Evolutionary conservation across 257 asterid genomes (phyloP), one percentile per base, ranked within the genome.

Genomic region (Nicotiana paniculata): DNA sequence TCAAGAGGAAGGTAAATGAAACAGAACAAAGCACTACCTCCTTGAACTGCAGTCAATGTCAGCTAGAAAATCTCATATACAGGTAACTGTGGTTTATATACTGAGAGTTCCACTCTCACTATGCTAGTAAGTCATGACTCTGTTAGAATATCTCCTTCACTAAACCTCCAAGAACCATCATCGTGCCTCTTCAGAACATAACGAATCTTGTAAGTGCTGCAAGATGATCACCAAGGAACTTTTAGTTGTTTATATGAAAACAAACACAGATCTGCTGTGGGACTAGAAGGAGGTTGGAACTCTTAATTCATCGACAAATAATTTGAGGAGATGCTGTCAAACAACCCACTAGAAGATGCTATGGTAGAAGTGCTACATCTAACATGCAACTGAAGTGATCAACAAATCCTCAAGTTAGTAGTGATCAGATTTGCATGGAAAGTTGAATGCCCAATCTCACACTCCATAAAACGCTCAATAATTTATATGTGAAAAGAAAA

Each of bases 121-220:
- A 63, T 46, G 83, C 75, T 80, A 72, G 77, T 21, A 81, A 81
- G 77, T 86, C 92, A 91, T 1, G 86, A 82, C 16, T 92, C 88
- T 77, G 90, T 87, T 82, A 84, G 90, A 85, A 96, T 89, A 82
- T 90, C 92, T 75, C 89, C 90, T 88, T 93, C 91, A 48, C 85
- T 90, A 86, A 96, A 94, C 88, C 90, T 94, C 98, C 99, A 96
- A 5, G 96, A 90, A 69, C 97, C 98, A 79, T 92, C 97, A 6
- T 84, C 90, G 70, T 92, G 95, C 92, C 91, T 93, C 91, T 90
- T 91, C 81, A 94, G 91, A 82, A 82, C 89, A 84, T 96, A 96
- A n/a, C 85, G 90, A 84, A 94, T 91, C 86, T 86, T 89, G 72
- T 96, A 96, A 37, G 98, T 88, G 97, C 99, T 94, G 98, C 96